Evolutionary conservation across 805 yeast genomes (phyloP), one percentile per base, ranked within the genome.

Genomic region (Millerozyma miso): DNA sequence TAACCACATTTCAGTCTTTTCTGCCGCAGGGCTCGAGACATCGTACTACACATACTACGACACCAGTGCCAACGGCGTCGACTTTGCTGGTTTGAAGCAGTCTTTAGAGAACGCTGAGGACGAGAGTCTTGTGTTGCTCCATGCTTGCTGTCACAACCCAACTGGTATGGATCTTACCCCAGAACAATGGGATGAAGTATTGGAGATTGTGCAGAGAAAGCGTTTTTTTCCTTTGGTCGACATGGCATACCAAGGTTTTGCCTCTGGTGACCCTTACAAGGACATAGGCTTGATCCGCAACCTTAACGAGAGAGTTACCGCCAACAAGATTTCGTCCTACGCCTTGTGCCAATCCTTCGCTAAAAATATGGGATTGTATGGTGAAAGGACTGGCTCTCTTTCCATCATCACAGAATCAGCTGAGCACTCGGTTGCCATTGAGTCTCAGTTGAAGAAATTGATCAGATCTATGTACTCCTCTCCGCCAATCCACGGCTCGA

Each of bases 141-240:
- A 90, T 65, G 96, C 96, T 6, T 89, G 97, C 62, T 93, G 97
- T 57, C 97, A 90, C 71, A 91, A 90, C 73, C 98, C 98, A 42
- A 91, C 97, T 15, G 98, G 97, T 50, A 81, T 90, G 62, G 97
- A 90, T 61, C 93, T 95, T 47, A 80, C 88, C 14, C 65, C 68
- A 19, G 86, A 80, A 49, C 88, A 90, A 60, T 89, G 96, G 97
- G 73, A 76, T 47, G 66, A 76, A 61, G 86, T 91, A 33, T 72
- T 86, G 54, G 79, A 82, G 38, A 79, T 83, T 29, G 60, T 86
- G 33, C 67, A 76, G 53, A 62, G 71, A 38, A 77, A 79, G 60
- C 68, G 75, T 35, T 77, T 87, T 55, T 76, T 85, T 63, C 95
- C 96, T 33, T 73, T 91, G 59, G 79, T 90, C 48, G 98, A 90